These are phyloP conservation scores for Penicillium antarcticum DNA, from an alignment of 495 filamentous ascomycete genomes.

Conservation along the genomic window DNA sequence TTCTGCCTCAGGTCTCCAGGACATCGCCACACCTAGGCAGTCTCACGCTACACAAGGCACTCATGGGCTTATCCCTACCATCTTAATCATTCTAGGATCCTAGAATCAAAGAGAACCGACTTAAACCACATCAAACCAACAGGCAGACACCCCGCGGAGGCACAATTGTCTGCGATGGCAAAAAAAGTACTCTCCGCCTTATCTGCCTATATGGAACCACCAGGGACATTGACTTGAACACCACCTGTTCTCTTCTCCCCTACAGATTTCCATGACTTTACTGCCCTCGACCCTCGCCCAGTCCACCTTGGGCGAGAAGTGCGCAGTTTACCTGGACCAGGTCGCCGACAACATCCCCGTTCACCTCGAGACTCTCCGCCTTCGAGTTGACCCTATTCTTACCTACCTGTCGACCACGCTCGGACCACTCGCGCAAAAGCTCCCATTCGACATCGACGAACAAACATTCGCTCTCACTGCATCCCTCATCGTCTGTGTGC, in stretches of 20 bases:
- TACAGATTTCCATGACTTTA: conserved; percentile 36
- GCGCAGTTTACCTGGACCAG: conserved; percentile 48
- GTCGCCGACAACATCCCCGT: conserved; percentile 53
- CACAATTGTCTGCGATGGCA: conserved; percentile 10
- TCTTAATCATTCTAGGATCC: too few species aligned
- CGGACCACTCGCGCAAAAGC: conserved; percentile 24
- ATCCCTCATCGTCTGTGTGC: conserved; percentile 44
- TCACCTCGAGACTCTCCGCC: conserved; percentile 40
- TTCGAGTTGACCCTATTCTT: conserved; percentile 33
- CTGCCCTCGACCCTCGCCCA: conserved; percentile 44
- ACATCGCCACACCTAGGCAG: background rate
- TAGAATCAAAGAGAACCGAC: too few species aligned
- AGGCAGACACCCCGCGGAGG: background rate
- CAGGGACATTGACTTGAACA: conserved; percentile 21
- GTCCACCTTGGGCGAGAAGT: conserved; percentile 48
- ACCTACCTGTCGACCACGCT: conserved; percentile 39
- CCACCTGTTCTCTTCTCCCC: conserved; percentile 9
- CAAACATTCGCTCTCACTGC: conserved; percentile 15
- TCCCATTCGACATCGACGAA: conserved; percentile 26
- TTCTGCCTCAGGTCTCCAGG: too few species aligned
- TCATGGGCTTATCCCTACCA: background rate
- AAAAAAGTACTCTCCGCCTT: conserved; percentile 33
- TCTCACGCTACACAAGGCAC: background rate
- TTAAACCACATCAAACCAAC: background rate
- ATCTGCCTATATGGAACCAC: conserved; percentile 17